These are phyloP conservation scores for Draba incana DNA, from an alignment of 345 rosid genomes.

Conservation along the genomic window DNA sequence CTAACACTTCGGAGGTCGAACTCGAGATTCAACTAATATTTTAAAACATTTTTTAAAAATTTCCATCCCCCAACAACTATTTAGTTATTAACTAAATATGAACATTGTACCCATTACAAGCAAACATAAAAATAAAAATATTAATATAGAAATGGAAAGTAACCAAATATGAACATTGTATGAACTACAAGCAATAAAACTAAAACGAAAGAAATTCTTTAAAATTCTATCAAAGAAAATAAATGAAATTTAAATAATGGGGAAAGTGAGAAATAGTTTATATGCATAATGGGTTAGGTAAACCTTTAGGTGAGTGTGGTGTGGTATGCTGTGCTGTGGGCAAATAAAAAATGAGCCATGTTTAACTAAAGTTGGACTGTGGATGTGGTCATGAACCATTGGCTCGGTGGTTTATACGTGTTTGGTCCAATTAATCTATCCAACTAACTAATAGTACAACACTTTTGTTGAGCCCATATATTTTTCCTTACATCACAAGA, in stretches of 20 bases:
- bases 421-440: conserved; percentile 6
- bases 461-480: conserved; percentile 3
- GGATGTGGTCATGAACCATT: conserved; percentile 28
- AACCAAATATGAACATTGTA: conserved; percentile 12
- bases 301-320: conserved; percentile 22
- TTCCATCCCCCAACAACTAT: background rate
- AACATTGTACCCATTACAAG: conserved; percentile 17
- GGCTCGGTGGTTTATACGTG: conserved; percentile 25
- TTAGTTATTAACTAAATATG: conserved; percentile 13
- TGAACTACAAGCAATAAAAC: background rate
- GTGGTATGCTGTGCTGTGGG: conserved; percentile 22
- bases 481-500: conserved; percentile 18
- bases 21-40: conserved; percentile 20
- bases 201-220: background rate
- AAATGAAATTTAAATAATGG: background rate
- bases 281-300: conserved; percentile 31
- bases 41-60: background rate
- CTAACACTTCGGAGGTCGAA: background rate
- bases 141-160: background rate
- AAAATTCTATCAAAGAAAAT: background rate
- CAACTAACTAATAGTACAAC: conserved; percentile 28
- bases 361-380: conserved; percentile 25
- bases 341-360: conserved; percentile 12
- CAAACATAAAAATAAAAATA: background rate
- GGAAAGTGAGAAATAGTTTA: conserved; percentile 1